Evolutionary conservation across 2,329 filamentous ascomycete species (phyloP).

Genomic region (Scopulariopsis brevicaulis): DNA sequence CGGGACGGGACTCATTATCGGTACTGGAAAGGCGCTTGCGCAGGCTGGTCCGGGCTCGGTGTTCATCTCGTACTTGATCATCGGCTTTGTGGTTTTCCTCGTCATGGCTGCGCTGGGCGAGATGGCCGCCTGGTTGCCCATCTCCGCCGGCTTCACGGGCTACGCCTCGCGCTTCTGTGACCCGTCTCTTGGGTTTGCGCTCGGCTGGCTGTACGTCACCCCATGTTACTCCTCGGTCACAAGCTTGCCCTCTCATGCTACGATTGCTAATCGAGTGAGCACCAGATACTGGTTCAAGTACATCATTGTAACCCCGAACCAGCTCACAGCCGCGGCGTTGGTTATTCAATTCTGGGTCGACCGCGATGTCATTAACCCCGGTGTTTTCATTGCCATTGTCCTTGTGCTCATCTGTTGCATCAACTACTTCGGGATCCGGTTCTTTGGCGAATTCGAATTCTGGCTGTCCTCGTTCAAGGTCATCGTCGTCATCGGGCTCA

Average conservation of each 20-base stretch:
- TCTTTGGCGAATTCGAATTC: conserved; percentile 57
- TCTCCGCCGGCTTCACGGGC: conserved; percentile 69
- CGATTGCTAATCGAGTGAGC: conserved; percentile 6
- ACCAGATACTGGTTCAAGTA: conserved; percentile 59
- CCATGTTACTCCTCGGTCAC: not conserved
- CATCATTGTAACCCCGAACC: conserved; percentile 77
- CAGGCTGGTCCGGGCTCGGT: conserved; percentile 52
- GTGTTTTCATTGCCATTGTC: conserved; percentile 68
- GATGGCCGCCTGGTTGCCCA: conserved; percentile 74
- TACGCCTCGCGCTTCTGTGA: conserved; percentile 73
- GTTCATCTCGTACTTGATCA: conserved; percentile 58
- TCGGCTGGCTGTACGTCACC: conserved; percentile 54
- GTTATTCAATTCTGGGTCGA: conserved; percentile 70
- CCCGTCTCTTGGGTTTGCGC: conserved; percentile 67
- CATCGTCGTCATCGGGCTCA: conserved; percentile 52
- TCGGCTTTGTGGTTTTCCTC: conserved; percentile 64
- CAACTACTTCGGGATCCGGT: conserved; percentile 59
- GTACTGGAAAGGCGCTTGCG: conserved; percentile 44
- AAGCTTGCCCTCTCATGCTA: not conserved
- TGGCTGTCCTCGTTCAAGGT: conserved; percentile 58
- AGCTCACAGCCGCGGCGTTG: conserved; percentile 68
- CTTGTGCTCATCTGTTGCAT: conserved; percentile 50
- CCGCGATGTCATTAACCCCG: conserved; percentile 57
- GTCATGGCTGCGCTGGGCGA: conserved; percentile 76
- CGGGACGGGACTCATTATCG: conserved; percentile 64